Conservation (phyloP, 352 stramenopile genomes). For the Globisporangium ultimum region DNA sequence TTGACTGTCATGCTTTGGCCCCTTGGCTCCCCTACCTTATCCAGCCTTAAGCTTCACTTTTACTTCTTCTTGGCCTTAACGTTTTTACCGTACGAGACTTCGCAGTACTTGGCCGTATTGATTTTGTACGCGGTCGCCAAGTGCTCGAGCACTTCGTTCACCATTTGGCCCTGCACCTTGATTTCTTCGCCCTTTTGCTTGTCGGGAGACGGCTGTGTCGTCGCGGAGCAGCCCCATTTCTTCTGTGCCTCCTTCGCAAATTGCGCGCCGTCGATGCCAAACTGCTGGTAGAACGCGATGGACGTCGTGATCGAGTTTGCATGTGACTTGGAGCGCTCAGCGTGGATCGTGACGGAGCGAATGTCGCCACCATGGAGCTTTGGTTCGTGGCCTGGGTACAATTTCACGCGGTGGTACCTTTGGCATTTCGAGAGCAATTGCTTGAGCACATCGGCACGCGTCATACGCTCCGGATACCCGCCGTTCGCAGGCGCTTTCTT, state of each 20-base stretch:
- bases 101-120: conserved; percentile 61
- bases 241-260: conserved; percentile 83
- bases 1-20: not conserved
- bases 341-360: conserved; percentile 61
- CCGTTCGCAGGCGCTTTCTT: conserved; percentile 47
- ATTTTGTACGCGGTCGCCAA: conserved; percentile 67
- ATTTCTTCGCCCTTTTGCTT: conserved; percentile 74
- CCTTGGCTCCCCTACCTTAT: too few species aligned
- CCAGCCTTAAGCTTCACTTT: too few species aligned
- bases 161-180: conserved; percentile 76
- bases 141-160: conserved; percentile 70
- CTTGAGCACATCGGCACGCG: conserved; percentile 50
- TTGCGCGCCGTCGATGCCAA: conserved; percentile 62
- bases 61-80: conserved; percentile 81
- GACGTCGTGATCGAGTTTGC: conserved; percentile 66
- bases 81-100: conserved; percentile 70
- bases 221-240: conserved; percentile 78
- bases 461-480: conserved; percentile 58
- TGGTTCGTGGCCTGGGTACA: conserved; percentile 67
- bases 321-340: conserved; percentile 66
- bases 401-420: conserved; percentile 62
- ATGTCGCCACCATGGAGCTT: conserved; percentile 57
- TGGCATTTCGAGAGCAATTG: conserved; percentile 60
- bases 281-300: conserved; percentile 74
- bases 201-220: conserved; percentile 42